Conservation (phyloP, 2,329 filamentous ascomycete genomes). For the Cadophora sp. region DNA sequence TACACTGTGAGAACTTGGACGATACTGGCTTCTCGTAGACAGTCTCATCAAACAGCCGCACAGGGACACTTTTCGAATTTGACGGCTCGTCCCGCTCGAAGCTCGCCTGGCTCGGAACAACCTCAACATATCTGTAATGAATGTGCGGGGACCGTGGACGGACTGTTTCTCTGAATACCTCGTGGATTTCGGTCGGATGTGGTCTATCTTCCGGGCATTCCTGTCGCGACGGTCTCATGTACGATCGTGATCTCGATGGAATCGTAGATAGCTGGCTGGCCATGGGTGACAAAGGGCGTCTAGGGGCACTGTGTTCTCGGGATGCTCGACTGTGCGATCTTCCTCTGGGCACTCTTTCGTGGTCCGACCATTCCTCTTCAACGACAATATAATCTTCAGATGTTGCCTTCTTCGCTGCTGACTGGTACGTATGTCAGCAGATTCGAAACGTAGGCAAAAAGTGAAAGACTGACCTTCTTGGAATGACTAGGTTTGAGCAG, state of each 20-base stretch:
- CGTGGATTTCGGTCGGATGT: slow-evolving; percentile 4
- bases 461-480: slow-evolving; percentile 17
- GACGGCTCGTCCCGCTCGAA: slow-evolving; percentile 9
- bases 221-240: neutral
- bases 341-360: slow-evolving; percentile 22
- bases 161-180: slow-evolving; percentile 12
- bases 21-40: slow-evolving; percentile 5
- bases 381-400: slow-evolving; percentile 26
- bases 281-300: neutral
- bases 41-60: neutral
- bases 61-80: slow-evolving; percentile 12
- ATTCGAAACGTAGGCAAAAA: neutral
- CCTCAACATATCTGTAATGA: slow-evolving; percentile 24
- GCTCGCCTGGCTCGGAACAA: neutral
- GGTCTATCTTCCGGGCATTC: neutral
- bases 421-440: neutral
- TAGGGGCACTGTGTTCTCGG: neutral
- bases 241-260: neutral
- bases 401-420: slow-evolving; percentile 1
- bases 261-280: neutral
- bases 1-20: neutral
- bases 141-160: slow-evolving; percentile 22
- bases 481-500: neutral
- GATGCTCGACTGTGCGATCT: slow-evolving; percentile 11
- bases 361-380: slow-evolving; percentile 27